phyloP scores from a whole-genome alignment of 2,329 filamentous ascomycete species.

The Didymellaceae sp. region DNA sequence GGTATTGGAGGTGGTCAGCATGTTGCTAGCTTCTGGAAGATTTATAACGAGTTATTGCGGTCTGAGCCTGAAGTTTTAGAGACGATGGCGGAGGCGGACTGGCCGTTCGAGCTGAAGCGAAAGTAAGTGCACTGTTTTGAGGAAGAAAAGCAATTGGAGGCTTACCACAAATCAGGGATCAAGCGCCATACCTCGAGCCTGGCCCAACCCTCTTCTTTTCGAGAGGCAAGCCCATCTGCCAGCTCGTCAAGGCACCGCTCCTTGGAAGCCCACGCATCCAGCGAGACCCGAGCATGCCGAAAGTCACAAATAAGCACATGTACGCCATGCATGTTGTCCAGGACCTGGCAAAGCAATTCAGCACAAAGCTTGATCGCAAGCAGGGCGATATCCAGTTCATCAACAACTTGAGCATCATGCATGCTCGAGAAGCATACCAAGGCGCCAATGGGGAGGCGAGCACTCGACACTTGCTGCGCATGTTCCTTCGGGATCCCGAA shows the following conservation, averaged over 20 bases:
- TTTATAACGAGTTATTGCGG: conserved; percentile 47
- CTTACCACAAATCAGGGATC: conserved; percentile 25
- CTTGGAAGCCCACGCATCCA: conserved; percentile 43
- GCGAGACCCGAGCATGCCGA: conserved; percentile 40
- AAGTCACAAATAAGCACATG: conserved; percentile 35
- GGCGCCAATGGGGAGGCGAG: conserved; percentile 33
- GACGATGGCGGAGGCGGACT: conserved; percentile 42
- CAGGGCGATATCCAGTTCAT: conserved; percentile 48
- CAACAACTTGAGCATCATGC: conserved; percentile 47
- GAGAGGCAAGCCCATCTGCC: conserved; percentile 44
- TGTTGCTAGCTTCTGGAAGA: conserved; percentile 41
- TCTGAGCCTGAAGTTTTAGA: conserved; percentile 44
- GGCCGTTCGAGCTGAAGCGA: conserved; percentile 49
- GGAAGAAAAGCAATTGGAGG: background rate
- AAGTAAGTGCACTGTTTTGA: conserved; percentile 46
- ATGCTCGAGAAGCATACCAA: conserved; percentile 44
- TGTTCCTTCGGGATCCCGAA: conserved; percentile 47
- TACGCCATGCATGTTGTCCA: conserved; percentile 41
- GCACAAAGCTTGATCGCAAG: conserved; percentile 41
- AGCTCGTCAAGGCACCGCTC: conserved; percentile 48
- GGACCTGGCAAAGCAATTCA: conserved; percentile 37
- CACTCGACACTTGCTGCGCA: conserved; percentile 45
- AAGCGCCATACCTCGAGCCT: conserved; percentile 39
- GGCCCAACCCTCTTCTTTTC: conserved; percentile 47
- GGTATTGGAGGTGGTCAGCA: conserved; percentile 43